These are phyloP conservation scores for Agaricus sinodeliciosus DNA, from an alignment of 768 basidiomycete species.

Conservation along the genomic window DNA sequence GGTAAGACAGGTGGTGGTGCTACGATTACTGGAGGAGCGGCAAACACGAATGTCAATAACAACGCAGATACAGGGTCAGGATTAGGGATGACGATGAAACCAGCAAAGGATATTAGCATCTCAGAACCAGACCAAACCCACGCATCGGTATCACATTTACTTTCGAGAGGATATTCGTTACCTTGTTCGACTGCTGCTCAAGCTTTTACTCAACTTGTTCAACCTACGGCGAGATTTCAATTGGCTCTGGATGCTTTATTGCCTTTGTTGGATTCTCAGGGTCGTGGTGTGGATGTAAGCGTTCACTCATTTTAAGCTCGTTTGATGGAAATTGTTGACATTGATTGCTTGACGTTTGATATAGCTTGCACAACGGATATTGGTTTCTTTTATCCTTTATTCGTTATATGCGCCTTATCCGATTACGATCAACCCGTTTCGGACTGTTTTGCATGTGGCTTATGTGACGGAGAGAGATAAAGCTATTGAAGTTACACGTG, in stretches of 20 bases:
- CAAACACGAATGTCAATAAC: too few species aligned
- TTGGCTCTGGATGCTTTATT: constrained; percentile 78
- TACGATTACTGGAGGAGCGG: not conserved
- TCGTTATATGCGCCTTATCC: constrained; percentile 77
- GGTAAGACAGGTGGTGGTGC: not conserved
- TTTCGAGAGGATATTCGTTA: constrained; percentile 57
- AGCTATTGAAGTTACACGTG: constrained; percentile 45
- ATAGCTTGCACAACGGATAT: constrained; percentile 67
- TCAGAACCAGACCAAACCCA: constrained; percentile 41
- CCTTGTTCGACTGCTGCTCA: constrained; percentile 76
- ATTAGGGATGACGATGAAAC: too few species aligned
- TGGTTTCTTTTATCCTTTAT: constrained; percentile 75
- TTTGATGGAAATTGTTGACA: too few species aligned
- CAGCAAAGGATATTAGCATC: not conserved
- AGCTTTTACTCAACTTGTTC: constrained; percentile 70
- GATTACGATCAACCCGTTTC: constrained; percentile 77
- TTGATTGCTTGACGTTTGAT: constrained; percentile 3
- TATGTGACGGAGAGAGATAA: constrained; percentile 63
- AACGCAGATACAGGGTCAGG: not conserved
- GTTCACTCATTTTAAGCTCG: constrained; percentile 3
- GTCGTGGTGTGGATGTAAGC: constrained; percentile 48
- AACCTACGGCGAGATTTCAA: constrained; percentile 73
- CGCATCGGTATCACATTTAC: constrained; percentile 61
- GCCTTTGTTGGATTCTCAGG: constrained; percentile 56
- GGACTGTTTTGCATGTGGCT: constrained; percentile 59